Evolutionary conservation across 164 flowering plant species (phyloP), one percentile per base, ranked within the genome.

Genomic region (Sextonia rubra): DNA sequence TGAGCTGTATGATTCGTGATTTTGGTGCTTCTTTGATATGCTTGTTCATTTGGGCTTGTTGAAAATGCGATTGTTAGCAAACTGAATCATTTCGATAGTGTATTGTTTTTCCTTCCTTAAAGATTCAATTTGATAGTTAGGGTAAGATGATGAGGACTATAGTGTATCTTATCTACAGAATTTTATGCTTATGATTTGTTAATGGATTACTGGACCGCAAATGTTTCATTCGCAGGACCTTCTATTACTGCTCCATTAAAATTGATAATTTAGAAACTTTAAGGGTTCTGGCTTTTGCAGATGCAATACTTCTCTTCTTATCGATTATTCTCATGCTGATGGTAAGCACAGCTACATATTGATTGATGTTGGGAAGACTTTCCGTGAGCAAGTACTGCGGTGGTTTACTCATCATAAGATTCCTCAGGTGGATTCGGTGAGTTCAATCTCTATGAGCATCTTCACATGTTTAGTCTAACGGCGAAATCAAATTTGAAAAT

Each of bases 351-450:
- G 70, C 44, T 95, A 95, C 74, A 87, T 95, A 66, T 60, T 88
- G 83, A 93, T 95, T 77, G 99, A 95, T 78, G 92, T 85, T 62
- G 99, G 99, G 64, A 93, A 93, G 86, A 90, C 91, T 18, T 94
- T 94, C 70, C 78, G 97, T 69, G 97, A 95, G 85, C 97, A 91
- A 88, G 97, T 93, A 3, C 87, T 95, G 66, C 83, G 99, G 37
- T 95, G 99, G 98, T 93, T 93, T 80, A 88, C 93, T 49, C 77
- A 56, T 47, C 79, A 91, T 73, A 85, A 85, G 77, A 95, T 95
- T 80, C 99, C 98, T 56, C 91, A 75, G 18, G 88, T 95, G 18
- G 97, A 95, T 84, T 90, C 97, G 60, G 99, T 95, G 61, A 79
- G 84, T 79, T 69, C 27, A 20, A 73, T 69, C 22, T 69, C 47